Evolutionary conservation across 768 basidiomycete genomes (phyloP).

Genomic region (Rhodotorula toruloides): DNA sequence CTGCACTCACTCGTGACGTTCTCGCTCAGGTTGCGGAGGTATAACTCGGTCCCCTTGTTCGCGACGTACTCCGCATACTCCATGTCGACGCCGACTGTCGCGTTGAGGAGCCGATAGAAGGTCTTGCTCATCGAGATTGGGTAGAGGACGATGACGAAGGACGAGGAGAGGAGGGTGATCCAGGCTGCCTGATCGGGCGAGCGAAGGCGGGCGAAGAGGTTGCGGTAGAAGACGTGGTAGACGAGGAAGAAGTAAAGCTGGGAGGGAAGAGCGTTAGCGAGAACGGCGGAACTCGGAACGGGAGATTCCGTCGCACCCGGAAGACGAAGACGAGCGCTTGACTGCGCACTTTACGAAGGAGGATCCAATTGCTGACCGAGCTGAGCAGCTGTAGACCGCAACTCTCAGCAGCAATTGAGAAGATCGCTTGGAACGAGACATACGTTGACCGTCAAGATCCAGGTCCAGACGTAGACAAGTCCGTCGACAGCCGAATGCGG

Average conservation of each 20-base stretch:
- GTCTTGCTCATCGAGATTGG: slow-evolving; percentile 49
- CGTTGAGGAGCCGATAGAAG: slow-evolving; percentile 45
- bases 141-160: slow-evolving; percentile 47
- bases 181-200: slow-evolving; percentile 47
- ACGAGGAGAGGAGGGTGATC: slow-evolving; percentile 47
- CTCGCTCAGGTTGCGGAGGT: slow-evolving; percentile 50
- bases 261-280: slow-evolving; percentile 1
- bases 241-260: slow-evolving; percentile 40
- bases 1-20: slow-evolving; percentile 47
- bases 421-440: neutral
- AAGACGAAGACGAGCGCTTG: slow-evolving; percentile 50
- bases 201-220: slow-evolving; percentile 48
- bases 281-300: too few relatives aligned
- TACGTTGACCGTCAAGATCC: slow-evolving; percentile 40
- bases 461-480: slow-evolving; percentile 60
- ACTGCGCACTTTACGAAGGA: slow-evolving; percentile 48
- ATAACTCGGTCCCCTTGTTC: slow-evolving; percentile 41
- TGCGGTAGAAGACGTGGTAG: slow-evolving; percentile 35
- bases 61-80: slow-evolving; percentile 47
- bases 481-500: slow-evolving; percentile 59
- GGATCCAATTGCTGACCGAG: slow-evolving; percentile 46
- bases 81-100: slow-evolving; percentile 45
- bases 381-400: slow-evolving; percentile 43
- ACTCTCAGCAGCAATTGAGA: too few relatives aligned
- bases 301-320: too few relatives aligned